Conservation (phyloP, 768 basidiomycete species). For the Cystobasidium ongulense region DNA sequence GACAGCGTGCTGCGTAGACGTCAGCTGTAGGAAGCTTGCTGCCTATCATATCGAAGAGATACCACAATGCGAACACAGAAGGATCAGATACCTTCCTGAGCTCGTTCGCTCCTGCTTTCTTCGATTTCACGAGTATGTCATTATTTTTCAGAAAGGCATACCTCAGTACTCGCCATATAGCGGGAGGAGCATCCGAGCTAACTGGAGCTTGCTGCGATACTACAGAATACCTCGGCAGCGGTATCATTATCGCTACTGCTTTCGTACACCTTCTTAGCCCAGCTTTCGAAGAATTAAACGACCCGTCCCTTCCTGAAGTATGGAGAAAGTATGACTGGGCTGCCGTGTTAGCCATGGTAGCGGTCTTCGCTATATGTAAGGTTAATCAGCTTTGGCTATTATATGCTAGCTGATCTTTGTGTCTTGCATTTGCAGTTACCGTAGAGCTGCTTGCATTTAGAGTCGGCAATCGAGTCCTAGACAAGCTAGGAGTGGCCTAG, state of each 20-base stretch:
- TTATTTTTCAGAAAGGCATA: no score
- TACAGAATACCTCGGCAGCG: conserved; percentile 26
- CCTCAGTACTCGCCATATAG: no score
- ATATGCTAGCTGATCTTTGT: conserved; percentile 46
- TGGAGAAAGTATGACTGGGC: conserved; percentile 51
- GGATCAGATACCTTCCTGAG: neutral
- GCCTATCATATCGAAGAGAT: conserved; percentile 9
- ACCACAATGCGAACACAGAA: neutral
- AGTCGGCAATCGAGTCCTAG: conserved; percentile 67
- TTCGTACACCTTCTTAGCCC: conserved; percentile 68
- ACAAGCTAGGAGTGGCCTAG: conserved; percentile 57
- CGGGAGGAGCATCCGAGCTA: neutral
- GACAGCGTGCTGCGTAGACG: conserved; percentile 7
- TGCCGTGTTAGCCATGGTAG: conserved; percentile 53
- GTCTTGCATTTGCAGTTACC: neutral
- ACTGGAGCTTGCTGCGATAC: neutral
- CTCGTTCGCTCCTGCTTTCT: conserved; percentile 13
- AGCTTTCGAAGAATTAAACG: conserved; percentile 61
- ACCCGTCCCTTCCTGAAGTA: conserved; percentile 58
- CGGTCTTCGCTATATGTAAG: conserved; percentile 71
- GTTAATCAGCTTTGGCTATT: conserved; percentile 64
- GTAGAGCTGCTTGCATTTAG: conserved; percentile 77
- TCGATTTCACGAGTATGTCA: conserved; percentile 23
- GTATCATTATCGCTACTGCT: conserved; percentile 31
- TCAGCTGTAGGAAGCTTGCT: conserved; percentile 20